Base-by-base conservation (phyloP, 495 filamentous ascomycete genomes). In the Schizothecium vesticola region DNA sequence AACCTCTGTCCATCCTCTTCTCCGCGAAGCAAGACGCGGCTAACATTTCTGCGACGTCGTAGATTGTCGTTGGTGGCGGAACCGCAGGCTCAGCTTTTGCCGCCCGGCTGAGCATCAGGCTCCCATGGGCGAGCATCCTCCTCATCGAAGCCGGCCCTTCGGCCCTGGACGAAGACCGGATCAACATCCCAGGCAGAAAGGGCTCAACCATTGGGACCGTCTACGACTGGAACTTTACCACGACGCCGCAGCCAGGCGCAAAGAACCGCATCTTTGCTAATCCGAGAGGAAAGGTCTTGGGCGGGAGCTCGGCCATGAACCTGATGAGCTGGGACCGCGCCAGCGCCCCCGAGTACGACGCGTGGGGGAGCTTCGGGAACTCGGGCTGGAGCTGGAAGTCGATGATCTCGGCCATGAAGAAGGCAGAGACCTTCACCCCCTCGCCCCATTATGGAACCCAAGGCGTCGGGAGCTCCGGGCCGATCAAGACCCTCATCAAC, bases 61-160 rank as follows among this genome's bases (percentile, higher is more conserved):
- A 72, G 73, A 70, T 95, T 69, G 88, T 94, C 73, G 86, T 93
- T 4, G 83, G 83, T 7, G 87, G 86, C 65, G 87, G 87, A 10
- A 88, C 86, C 1, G 86, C 86, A 16, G 86, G 87, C 36, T 82
- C 81, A 60, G 78, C 80, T 12, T 77, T 88, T 31, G 87, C 86
- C 13, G 82, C 82, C 21, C 82, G 87, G 59, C 81, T 89, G 23
- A 86, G 86, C 2, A 80, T 84, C 62, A 84, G 85, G 59, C 66
- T 74, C 5, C 80, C 85, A 33, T 75, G 81, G 22, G 80, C 83
- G 36, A 75, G 71, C 7, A 77, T 88, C 61, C 77, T 88, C 3
- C 74, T 88, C 7, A 78, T 87, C 55, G 86, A 89, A 75, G 84
- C 85, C n/a, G 86, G 86, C 3, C 74, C 72, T 13, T 77, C 76